Evolutionary conservation across 2,329 filamentous ascomycete genomes (phyloP).

Genomic region (Periconia digitata): DNA sequence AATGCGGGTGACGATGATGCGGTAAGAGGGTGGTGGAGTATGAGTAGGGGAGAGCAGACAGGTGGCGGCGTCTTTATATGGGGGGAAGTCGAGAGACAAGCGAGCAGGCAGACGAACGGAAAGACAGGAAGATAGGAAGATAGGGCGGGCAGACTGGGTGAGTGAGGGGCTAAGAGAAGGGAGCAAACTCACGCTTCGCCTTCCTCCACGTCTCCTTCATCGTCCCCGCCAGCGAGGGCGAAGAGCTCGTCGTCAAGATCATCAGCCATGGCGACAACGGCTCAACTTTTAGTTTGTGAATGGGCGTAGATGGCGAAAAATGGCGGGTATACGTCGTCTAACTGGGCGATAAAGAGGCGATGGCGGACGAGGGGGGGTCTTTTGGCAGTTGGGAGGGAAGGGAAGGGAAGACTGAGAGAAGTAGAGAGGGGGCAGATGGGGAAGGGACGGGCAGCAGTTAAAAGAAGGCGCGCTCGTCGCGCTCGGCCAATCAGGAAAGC

Average conservation of each 20-base stretch:
- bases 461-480: neutral
- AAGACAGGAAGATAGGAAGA: neutral
- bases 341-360: neutral
- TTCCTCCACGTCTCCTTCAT: slow-evolving; percentile 65
- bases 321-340: neutral
- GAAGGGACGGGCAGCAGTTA: slow-evolving; percentile 17
- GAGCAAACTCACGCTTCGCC: slow-evolving; percentile 74
- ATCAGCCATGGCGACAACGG: slow-evolving; percentile 71
- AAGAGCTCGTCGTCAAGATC: slow-evolving; percentile 90
- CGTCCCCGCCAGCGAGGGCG: slow-evolving; percentile 79
- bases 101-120: slow-evolving; percentile 12
- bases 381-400: slow-evolving; percentile 10
- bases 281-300: no score
- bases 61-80: neutral
- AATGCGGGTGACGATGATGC: neutral
- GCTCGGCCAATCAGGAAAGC: neutral
- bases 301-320: neutral
- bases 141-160: neutral
- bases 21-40: neutral
- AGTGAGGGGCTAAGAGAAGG: neutral
- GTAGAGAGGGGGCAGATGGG: slow-evolving; percentile 13
- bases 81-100: slow-evolving; percentile 3
- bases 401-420: slow-evolving; percentile 17
- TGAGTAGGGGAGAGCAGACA: neutral
- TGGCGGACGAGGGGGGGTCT: neutral